phyloP scores from a whole-genome alignment of 1,284 basidiomycete genomes.

The Trichosporon faecale region DNA sequence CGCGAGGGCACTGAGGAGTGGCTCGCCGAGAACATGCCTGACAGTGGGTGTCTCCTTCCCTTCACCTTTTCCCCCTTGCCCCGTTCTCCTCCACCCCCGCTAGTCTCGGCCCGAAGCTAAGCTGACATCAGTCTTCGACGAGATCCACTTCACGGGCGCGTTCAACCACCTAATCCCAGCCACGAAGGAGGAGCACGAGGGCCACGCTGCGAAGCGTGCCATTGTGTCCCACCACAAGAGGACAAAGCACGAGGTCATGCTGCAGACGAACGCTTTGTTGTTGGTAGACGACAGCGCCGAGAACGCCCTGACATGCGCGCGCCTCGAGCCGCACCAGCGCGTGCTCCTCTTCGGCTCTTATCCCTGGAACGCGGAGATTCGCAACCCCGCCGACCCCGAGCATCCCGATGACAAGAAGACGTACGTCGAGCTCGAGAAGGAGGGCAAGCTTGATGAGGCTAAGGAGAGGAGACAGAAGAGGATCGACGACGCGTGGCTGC shows the following conservation, averaged over 20 bases:
- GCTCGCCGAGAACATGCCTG: constrained; percentile 65
- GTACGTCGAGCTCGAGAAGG: constrained; percentile 57
- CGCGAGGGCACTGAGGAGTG: constrained; percentile 65
- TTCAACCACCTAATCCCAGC: constrained; percentile 55
- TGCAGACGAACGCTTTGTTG: constrained; percentile 61
- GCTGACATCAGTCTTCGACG: constrained; percentile 59
- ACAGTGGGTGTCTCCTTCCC: constrained; percentile 44
- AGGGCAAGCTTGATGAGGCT: constrained; percentile 50
- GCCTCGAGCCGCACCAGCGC: constrained; percentile 51
- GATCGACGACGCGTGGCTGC: constrained; percentile 45
- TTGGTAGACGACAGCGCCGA: constrained; percentile 76
- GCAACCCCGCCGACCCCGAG: constrained; percentile 47
- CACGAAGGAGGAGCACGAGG: constrained; percentile 47
- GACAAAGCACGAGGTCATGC: constrained; percentile 68
- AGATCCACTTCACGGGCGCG: constrained; percentile 71
- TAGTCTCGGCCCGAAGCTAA: background rate
- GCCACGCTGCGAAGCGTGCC: constrained; percentile 53
- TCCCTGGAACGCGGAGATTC: constrained; percentile 64
- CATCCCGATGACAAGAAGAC: constrained; percentile 57
- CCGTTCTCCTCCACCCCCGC: background rate
- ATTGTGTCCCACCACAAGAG: constrained; percentile 60
- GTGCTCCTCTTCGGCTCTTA: constrained; percentile 75
- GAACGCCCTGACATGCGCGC: constrained; percentile 64
- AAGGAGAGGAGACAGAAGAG: constrained; percentile 32
- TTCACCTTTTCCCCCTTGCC: background rate